phyloP scores from a whole-genome alignment of 208 protist genomes.

The Acanthamoeba triangularis region DNA sequence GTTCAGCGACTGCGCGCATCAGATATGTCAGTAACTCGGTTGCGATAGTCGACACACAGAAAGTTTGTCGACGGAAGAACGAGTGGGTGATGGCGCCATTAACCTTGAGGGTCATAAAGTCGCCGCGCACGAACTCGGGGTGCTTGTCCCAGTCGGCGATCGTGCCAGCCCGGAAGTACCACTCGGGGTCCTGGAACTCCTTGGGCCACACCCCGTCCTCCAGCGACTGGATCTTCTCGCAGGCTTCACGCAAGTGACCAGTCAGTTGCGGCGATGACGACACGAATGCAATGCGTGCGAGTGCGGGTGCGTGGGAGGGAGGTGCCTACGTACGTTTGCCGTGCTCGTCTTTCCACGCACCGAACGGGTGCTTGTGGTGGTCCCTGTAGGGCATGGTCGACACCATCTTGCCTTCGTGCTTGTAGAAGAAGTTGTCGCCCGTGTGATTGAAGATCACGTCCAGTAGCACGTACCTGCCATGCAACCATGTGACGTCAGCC shows the following conservation, averaged over 20 bases:
- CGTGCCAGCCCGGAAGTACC: neutral
- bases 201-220: slow-evolving; percentile 50
- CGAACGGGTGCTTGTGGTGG: neutral
- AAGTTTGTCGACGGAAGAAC: neutral
- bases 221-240: neutral
- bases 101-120: slow-evolving; percentile 60
- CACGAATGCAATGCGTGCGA: neutral
- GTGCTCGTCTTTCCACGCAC: slow-evolving; percentile 36
- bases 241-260: neutral
- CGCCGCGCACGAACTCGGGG: slow-evolving; percentile 16
- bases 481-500: no score
- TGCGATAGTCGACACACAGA: no score
- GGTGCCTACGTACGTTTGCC: slow-evolving; percentile 39
- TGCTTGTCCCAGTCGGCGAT: slow-evolving; percentile 37
- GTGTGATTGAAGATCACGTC: slow-evolving; percentile 58
- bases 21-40: neutral
- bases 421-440: slow-evolving; percentile 60
- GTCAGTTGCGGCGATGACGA: neutral
- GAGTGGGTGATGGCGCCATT: neutral
- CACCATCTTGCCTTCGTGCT: slow-evolving; percentile 15
- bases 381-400: slow-evolving; percentile 31
- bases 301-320: neutral
- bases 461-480: neutral
- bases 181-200: slow-evolving; percentile 61
- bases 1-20: neutral